These are phyloP conservation scores for Prunus padus DNA, from an alignment of 306 rosid species.

Conservation along the genomic window DNA sequence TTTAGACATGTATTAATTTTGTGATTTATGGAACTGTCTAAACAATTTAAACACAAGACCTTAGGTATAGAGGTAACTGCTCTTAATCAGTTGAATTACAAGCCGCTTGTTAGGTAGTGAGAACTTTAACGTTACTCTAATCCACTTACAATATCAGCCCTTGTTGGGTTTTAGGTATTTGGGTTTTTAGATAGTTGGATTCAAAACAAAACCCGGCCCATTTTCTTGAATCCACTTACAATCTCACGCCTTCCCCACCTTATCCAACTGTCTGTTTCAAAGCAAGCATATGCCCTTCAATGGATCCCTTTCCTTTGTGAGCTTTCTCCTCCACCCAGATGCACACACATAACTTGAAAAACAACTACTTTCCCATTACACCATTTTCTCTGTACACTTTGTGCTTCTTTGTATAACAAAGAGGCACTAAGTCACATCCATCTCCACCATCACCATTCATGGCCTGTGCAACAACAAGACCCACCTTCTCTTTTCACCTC, in stretches of 20 bases:
- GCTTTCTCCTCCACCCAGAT: constrained; percentile 54
- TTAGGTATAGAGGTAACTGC: too few species aligned
- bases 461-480: constrained; percentile 59
- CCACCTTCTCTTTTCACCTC: constrained; percentile 58
- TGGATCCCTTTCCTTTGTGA: constrained; percentile 36
- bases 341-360: constrained; percentile 9
- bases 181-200: not conserved
- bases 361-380: not conserved
- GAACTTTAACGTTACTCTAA: too few species aligned
- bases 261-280: constrained; percentile 46
- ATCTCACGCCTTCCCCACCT: constrained; percentile 40
- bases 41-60: too few species aligned
- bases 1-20: not conserved
- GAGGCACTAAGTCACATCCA: not conserved
- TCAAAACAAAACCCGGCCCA: constrained; percentile 29
- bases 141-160: too few species aligned
- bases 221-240: not conserved
- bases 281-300: constrained; percentile 49
- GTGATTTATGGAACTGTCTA: not conserved
- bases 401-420: not conserved
- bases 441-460: constrained; percentile 10
- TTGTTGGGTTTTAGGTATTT: not conserved
- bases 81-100: too few species aligned
- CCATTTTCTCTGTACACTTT: not conserved
- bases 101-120: too few species aligned